Conservation (phyloP, 2,329 filamentous ascomycete genomes). For the Paramyrothecium roridum region DNA sequence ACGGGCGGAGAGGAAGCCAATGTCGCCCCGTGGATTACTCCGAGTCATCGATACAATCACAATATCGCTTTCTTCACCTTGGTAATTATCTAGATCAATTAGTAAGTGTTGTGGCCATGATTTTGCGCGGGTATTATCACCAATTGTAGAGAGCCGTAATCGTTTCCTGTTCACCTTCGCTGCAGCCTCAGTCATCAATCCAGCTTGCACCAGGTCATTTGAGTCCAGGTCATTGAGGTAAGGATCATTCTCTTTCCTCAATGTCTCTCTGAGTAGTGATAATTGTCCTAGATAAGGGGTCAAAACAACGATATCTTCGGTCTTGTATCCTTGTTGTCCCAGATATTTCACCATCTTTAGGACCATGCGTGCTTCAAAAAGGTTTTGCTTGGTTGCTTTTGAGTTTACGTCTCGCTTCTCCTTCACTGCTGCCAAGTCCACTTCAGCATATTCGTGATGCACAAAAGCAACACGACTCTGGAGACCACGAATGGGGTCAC, state of each 20-base stretch:
- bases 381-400: conserved; percentile 56
- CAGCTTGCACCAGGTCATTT: conserved; percentile 55
- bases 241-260: conserved; percentile 58
- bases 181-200: conserved; percentile 52
- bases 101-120: background rate
- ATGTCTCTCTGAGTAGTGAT: conserved; percentile 47
- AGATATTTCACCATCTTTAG: conserved; percentile 64
- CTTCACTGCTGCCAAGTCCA: conserved; percentile 31
- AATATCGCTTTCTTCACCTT: conserved; percentile 74
- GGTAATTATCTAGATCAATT: conserved; percentile 62
- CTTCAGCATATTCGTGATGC: conserved; percentile 58
- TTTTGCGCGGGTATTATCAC: conserved; percentile 35
- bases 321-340: conserved; percentile 67
- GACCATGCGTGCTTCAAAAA: conserved; percentile 64
- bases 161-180: conserved; percentile 47
- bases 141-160: conserved; percentile 66
- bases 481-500: conserved; percentile 52
- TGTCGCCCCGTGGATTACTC: conserved; percentile 60
- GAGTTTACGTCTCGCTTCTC: conserved; percentile 51
- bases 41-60: conserved; percentile 66
- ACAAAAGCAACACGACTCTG: conserved; percentile 61
- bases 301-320: conserved; percentile 62
- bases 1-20: conserved; percentile 66
- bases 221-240: conserved; percentile 68
- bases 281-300: conserved; percentile 73